These are phyloP conservation scores for Sphaerulina vaccinii DNA, from an alignment of 2,329 filamentous ascomycete genomes.

Conservation along the genomic window DNA sequence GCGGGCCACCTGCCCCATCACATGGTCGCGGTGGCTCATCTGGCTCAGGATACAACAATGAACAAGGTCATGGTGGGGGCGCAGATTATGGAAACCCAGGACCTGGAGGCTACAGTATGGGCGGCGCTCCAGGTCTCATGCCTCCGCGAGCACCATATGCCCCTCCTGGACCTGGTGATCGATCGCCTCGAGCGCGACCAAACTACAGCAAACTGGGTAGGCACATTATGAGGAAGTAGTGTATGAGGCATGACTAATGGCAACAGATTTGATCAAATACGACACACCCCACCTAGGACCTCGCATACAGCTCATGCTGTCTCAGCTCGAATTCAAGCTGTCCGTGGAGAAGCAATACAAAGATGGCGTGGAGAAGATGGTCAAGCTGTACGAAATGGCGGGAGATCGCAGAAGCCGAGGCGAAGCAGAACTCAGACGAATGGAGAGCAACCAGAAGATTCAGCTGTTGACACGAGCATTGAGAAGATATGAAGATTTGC, in stretches of 20 bases:
- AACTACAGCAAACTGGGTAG: conserved; percentile 96
- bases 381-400: conserved; percentile 94
- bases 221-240: conserved; percentile 32
- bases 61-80: conserved; percentile 49
- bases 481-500: conserved; percentile 94
- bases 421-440: conserved; percentile 82
- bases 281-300: conserved; percentile 93
- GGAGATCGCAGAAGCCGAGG: conserved; percentile 93
- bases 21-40: conserved; percentile 36
- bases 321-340: conserved; percentile 97
- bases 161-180: conserved; percentile 65
- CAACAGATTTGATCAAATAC: conserved; percentile 91
- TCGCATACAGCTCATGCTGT: conserved; percentile 98
- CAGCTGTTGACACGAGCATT: conserved; percentile 91
- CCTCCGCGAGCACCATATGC: conserved; percentile 77
- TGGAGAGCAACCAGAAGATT: conserved; percentile 98
- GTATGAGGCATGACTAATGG: conserved; percentile 20
- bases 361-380: conserved; percentile 99
- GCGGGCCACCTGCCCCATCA: conserved; percentile 37
- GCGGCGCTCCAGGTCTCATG: conserved; percentile 71
- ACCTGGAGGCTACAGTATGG: conserved; percentile 56
- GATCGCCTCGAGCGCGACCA: conserved; percentile 70
- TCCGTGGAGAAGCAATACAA: conserved; percentile 99
- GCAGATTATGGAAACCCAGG: conserved; percentile 62
- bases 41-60: conserved; percentile 53